Conservation (phyloP, 75 land plant species). For the Chamaecyparis obtusa region DNA sequence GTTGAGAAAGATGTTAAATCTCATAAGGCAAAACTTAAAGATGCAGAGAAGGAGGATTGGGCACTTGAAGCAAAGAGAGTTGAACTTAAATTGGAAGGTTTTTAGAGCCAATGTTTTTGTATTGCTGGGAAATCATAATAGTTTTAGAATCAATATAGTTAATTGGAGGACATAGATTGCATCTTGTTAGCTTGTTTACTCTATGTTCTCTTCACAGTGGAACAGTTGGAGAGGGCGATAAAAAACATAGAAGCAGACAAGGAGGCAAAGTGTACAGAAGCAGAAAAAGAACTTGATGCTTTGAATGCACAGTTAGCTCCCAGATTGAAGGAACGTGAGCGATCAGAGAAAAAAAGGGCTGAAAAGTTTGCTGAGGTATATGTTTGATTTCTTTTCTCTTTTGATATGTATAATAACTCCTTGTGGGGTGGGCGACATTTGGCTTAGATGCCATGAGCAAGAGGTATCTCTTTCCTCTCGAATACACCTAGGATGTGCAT, state of each 20-base stretch:
- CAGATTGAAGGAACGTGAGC: slow-evolving; percentile 21
- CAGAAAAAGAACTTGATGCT: slow-evolving; percentile 25
- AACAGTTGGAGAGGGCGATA: slow-evolving; percentile 28
- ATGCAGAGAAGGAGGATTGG: slow-evolving; percentile 34
- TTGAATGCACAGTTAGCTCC: slow-evolving; percentile 36
- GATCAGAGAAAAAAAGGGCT: slow-evolving; percentile 33
- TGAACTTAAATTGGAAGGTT: slow-evolving; percentile 53
- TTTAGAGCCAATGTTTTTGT: background rate
- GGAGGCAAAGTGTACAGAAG: slow-evolving; percentile 31
- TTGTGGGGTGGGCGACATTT: too few relatives aligned
- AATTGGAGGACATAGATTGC: background rate
- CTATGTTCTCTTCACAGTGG: slow-evolving; percentile 17
- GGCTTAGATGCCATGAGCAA: too few relatives aligned
- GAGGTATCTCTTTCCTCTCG: too few relatives aligned
- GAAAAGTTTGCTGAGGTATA: slow-evolving; percentile 39
- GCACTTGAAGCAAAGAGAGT: slow-evolving; percentile 45
- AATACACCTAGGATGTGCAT: too few relatives aligned
- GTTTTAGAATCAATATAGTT: background rate
- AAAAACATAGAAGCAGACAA: slow-evolving; percentile 32
- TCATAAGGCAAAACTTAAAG: slow-evolving; percentile 42
- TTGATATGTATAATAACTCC: too few relatives aligned
- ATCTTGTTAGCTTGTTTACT: slow-evolving; percentile 8
- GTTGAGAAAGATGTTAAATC: slow-evolving; percentile 51
- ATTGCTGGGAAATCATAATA: background rate
- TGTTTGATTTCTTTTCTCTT: background rate